Base-by-base conservation (phyloP, 2,329 filamentous ascomycete genomes). In the Aureobasidium zeae region DNA sequence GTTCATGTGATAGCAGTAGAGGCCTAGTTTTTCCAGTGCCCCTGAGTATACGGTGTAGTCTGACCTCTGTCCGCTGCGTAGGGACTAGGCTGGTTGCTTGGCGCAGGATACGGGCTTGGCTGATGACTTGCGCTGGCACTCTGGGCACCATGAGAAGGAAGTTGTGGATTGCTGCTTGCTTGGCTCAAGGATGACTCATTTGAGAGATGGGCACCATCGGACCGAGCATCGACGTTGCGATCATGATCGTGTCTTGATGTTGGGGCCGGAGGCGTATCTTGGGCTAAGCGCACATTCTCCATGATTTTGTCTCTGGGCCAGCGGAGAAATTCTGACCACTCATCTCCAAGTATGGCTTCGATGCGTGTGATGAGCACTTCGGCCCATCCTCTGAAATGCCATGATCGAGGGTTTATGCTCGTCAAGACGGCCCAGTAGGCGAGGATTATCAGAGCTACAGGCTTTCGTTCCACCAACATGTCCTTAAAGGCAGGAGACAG, bases 361-460 rank as follows among this genome's bases (percentile, higher is more conserved):
- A 46, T 39, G 6, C 36, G 20, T 7, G 26, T 15, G 10, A 46
- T 30, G 15, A 46, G 16, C 4, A 38, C 21, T 28, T 34, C 36
- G 8, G 44, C 32, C 29, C 29, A 22, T 7, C 35, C 29, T 15
- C 24, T 21, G 3, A 46, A 10, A 16, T 36, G 33, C 44, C 44
- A 46, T 16, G 35, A 12, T 3, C 35, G 17, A 12, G 44, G 35
- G 5, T 34, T 33, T 1, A 41, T 24, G 16, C 28, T 33, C 35
- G 34, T 41, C 25, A 46, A 13, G 1, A 36, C 44, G 12, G 34
- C 44, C 26, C 34, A 46, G 21, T 46, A 41, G 12, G 34, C 35
- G 15, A 46, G 17, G 21, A 46, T 46, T 6, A 46, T 35, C 9
- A 46, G 29, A 13, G 44, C 28, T 5, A 46, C 22, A 5, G 44